A percentile compares a stretch with the other conserved stretches of the same genome.
Evolutionary conservation across 129 eudicot species (phyloP).

Genomic region (Flaveria brownii): DNA sequence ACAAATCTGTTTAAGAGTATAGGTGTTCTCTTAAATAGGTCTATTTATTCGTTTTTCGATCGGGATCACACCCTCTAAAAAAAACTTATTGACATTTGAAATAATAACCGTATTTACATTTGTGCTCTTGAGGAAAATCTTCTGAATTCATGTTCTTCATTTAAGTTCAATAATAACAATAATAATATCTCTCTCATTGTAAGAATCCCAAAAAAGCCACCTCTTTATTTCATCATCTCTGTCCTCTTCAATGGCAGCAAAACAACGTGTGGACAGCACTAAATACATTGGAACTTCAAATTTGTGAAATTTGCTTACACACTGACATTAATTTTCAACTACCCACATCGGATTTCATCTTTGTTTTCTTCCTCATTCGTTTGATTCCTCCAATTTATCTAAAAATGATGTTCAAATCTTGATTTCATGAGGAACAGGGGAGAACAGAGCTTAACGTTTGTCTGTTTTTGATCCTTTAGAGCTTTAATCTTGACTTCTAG

Average conservation of each 20-base stretch:
- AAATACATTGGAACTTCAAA: slow-evolving; percentile 29
- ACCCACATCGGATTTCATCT: slow-evolving; percentile 32
- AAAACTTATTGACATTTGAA: no score
- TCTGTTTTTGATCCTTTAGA: slow-evolving; percentile 13
- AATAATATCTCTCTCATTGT: not conserved
- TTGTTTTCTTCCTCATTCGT: slow-evolving; percentile 19
- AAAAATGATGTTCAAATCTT: slow-evolving; percentile 22
- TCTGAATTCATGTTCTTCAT: not conserved
- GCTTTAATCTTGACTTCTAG: slow-evolving; percentile 26
- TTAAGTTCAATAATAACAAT: not conserved
- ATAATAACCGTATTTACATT: no score
- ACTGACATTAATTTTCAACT: slow-evolving; percentile 26
- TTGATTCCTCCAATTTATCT: slow-evolving; percentile 24
- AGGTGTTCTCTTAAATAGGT: no score
- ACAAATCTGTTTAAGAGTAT: no score
- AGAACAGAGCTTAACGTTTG: slow-evolving; percentile 25
- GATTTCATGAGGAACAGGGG: slow-evolving; percentile 30
- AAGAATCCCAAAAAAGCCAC: slow-evolving; percentile 26
- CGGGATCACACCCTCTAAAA: no score
- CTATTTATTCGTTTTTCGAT: no score
- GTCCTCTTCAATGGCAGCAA: slow-evolving; percentile 41
- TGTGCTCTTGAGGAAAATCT: no score
- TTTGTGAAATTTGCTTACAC: slow-evolving; percentile 25
- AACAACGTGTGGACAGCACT: slow-evolving; percentile 38
- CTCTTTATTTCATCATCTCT: slow-evolving; percentile 32